Evolutionary conservation across 2,329 filamentous ascomycete genomes (phyloP).

Genomic region (Cercospora nicotianae): DNA sequence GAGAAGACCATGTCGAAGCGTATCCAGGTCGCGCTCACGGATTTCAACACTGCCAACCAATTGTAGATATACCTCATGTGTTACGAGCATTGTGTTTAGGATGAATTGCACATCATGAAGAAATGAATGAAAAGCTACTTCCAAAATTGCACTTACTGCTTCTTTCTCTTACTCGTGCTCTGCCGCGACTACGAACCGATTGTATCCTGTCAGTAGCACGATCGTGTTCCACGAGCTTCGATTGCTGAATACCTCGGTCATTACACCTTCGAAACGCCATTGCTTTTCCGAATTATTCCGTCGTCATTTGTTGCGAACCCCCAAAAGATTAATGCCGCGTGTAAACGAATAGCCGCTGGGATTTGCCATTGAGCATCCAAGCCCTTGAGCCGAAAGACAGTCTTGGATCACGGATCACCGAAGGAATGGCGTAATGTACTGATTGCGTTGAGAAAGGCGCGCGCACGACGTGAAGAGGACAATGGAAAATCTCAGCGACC

Average conservation of each 20-base stretch:
- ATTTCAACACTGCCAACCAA: constrained; percentile 85
- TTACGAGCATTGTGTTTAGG: constrained; percentile 6
- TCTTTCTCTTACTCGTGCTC: background rate
- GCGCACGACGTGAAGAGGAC: no score
- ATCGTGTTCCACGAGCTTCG: background rate
- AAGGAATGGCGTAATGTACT: background rate
- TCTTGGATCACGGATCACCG: background rate
- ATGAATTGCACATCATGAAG: constrained; percentile 5
- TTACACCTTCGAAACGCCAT: background rate
- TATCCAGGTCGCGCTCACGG: constrained; percentile 75
- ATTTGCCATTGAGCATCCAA: background rate
- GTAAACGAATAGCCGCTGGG: constrained; percentile 5
- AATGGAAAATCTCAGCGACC: no score
- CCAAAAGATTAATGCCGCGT: background rate
- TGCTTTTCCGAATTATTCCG: constrained; percentile 6
- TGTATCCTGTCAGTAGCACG: background rate
- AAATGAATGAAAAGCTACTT: constrained; percentile 12
- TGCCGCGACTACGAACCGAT: background rate
- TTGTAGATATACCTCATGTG: constrained; percentile 54
- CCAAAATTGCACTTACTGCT: background rate
- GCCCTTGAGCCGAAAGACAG: background rate
- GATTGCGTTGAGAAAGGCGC: background rate
- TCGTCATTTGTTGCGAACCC: background rate
- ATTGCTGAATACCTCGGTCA: constrained; percentile 9
- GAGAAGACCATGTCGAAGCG: constrained; percentile 94